A percentile compares a stretch with the other conserved stretches of the same genome.
phyloP scores from a whole-genome alignment of 768 basidiomycete genomes.

The Auriscalpium orientale region DNA sequence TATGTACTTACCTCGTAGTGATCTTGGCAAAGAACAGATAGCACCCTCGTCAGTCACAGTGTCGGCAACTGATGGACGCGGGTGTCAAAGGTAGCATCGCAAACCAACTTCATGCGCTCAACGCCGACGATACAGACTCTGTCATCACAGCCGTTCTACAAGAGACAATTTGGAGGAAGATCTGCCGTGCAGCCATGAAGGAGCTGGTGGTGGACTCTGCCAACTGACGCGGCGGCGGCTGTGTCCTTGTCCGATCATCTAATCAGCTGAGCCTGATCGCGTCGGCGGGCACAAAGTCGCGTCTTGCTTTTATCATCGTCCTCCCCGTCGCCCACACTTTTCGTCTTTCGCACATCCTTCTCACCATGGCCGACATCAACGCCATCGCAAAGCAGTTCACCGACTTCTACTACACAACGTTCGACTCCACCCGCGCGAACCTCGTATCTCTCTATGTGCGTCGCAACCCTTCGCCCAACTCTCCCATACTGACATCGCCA shows the following conservation, averaged over 20 bases:
- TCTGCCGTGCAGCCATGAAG: too few species aligned
- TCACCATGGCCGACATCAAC: constrained; percentile 64
- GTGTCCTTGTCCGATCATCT: neutral
- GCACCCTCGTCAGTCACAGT: too few species aligned
- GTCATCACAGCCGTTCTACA: too few species aligned
- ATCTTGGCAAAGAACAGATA: too few species aligned
- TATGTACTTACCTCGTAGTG: too few species aligned
- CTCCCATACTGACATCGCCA: constrained; percentile 11
- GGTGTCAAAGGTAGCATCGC: too few species aligned
- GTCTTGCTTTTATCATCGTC: constrained; percentile 6
- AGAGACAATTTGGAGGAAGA: too few species aligned
- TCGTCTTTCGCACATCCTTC: constrained; percentile 7
- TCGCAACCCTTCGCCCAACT: constrained; percentile 23
- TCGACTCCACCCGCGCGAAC: constrained; percentile 52
- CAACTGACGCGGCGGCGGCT: neutral
- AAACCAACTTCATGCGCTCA: too few species aligned
- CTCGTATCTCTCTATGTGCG: constrained; percentile 75
- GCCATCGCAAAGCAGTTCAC: constrained; percentile 72
- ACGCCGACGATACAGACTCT: too few species aligned
- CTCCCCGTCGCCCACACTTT: constrained; percentile 14
- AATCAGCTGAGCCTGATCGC: neutral
- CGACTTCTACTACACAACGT: constrained; percentile 76
- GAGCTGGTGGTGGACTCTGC: neutral
- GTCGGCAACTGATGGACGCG: too few species aligned
- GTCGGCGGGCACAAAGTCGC: neutral